Evolutionary conservation across 768 basidiomycete genomes (phyloP).

Genomic region (Suillus tomentosus): DNA sequence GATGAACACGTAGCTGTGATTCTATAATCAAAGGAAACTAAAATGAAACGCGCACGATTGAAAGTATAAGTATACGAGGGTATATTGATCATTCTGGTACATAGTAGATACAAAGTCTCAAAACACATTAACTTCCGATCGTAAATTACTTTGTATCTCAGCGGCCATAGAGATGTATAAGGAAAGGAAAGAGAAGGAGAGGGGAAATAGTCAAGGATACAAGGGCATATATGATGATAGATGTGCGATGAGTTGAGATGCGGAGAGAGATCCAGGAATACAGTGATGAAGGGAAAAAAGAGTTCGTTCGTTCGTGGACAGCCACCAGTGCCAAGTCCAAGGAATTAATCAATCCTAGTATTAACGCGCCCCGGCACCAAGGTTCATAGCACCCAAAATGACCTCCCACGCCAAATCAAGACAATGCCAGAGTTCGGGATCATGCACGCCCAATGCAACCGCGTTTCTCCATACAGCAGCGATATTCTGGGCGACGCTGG

Average conservation of each 20-base stretch:
- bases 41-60: not conserved
- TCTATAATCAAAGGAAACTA: no score
- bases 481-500: conserved; percentile 49
- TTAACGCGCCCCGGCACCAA: conserved; percentile 45
- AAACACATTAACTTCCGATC: conserved; percentile 25
- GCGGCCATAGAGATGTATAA: conserved; percentile 22
- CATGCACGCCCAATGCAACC: conserved; percentile 67
- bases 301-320: not conserved
- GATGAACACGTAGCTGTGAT: no score
- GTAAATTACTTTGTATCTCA: conserved; percentile 34
- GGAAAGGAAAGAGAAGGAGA: not conserved
- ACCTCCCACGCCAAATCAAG: conserved; percentile 72
- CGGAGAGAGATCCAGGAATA: conserved; percentile 21
- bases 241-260: conserved; percentile 27
- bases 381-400: conserved; percentile 59
- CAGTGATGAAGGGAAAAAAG: conserved; percentile 8
- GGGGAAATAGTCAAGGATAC: conserved; percentile 29
- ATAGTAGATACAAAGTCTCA: conserved; percentile 33
- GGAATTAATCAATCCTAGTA: not conserved
- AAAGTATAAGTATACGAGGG: not conserved
- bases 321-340: conserved; percentile 13
- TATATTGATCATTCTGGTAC: not conserved
- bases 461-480: conserved; percentile 75
- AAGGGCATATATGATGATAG: conserved; percentile 23
- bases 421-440: conserved; percentile 64